Percentiles rank a stretch among this genome's conserved stretches.
phyloP scores from a whole-genome alignment of 805 yeast genomes.

The Pichia membranifaciens region DNA sequence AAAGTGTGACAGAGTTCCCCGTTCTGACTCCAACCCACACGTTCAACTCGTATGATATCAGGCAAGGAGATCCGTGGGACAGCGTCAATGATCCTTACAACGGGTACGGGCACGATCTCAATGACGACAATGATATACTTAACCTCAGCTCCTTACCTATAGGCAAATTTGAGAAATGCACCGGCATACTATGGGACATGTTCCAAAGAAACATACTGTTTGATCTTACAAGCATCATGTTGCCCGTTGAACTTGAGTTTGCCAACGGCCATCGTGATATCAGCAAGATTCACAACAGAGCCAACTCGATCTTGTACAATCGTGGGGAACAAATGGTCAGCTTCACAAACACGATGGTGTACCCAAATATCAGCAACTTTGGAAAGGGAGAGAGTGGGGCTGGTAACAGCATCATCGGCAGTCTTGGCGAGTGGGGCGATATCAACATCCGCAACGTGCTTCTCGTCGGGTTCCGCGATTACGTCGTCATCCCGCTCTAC shows the following conservation, averaged over 20 bases:
- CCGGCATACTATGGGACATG: constrained; percentile 14
- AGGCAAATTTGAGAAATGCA: constrained; percentile 15
- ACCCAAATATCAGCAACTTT: constrained; percentile 12
- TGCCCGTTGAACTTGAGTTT: constrained; percentile 15
- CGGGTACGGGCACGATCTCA: neutral
- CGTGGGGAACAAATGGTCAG: constrained; percentile 9
- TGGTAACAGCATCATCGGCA: constrained; percentile 9
- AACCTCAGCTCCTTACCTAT: constrained; percentile 12
- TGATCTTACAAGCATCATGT: constrained; percentile 11
- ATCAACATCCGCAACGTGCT: constrained; percentile 36
- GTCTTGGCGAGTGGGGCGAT: constrained; percentile 14
- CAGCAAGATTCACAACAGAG: constrained; percentile 6
- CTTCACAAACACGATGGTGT: constrained; percentile 13
- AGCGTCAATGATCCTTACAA: neutral
- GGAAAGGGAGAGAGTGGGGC: neutral
- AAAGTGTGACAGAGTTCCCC: constrained; percentile 11
- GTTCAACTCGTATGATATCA: neutral
- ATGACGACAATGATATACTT: neutral
- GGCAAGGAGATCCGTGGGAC: neutral
- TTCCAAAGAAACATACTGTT: constrained; percentile 12
- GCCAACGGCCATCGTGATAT: constrained; percentile 11
- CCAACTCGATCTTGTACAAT: constrained; percentile 12
- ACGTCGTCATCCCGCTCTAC: constrained; percentile 47
- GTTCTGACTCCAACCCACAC: constrained; percentile 11
- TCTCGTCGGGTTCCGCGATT: constrained; percentile 45